Evolutionary conservation across 495 filamentous ascomycete species (phyloP).

Genomic region (Penicillium ochrochloron): DNA sequence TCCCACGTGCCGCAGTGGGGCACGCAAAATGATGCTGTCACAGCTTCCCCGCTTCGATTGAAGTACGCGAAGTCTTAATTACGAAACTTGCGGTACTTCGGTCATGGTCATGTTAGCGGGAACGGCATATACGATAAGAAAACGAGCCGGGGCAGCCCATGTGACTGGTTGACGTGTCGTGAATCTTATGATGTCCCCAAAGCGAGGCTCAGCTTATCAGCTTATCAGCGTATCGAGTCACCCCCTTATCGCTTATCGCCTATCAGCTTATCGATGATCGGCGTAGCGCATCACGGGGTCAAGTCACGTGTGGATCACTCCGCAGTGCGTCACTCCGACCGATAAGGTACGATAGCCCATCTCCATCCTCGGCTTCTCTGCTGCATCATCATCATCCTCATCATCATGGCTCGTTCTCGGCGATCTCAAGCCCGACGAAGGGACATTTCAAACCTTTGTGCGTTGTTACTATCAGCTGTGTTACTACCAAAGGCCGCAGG

Average conservation of each 20-base stretch:
- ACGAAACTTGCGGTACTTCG: not conserved
- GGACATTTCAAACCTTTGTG: conserved; percentile 21
- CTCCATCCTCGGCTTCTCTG: conserved; percentile 24
- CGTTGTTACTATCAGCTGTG: conserved; percentile 31
- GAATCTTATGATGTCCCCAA: not conserved
- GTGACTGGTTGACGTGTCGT: not conserved
- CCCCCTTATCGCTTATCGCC: not conserved
- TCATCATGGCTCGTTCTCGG: conserved; percentile 20
- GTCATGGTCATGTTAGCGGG: not conserved
- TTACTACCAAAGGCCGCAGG: conserved; percentile 28
- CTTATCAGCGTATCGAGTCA: not conserved
- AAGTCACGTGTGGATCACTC: conserved; percentile 16
- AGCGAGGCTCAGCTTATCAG: not conserved
- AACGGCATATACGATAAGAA: not conserved
- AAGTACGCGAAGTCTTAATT: not conserved
- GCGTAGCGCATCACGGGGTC: conserved; percentile 13
- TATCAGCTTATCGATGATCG: conserved; percentile 4
- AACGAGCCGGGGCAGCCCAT: not conserved
- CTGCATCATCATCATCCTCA: conserved; percentile 3
- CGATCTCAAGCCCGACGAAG: conserved; percentile 23
- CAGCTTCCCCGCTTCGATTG: not conserved
- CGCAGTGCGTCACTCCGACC: conserved; percentile 17
- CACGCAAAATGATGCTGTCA: not conserved
- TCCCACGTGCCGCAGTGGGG: conserved; percentile 3
- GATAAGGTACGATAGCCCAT: conserved; percentile 22